Conservation (phyloP, 2,329 filamentous ascomycete genomes). For the Microcera coccophila region DNA sequence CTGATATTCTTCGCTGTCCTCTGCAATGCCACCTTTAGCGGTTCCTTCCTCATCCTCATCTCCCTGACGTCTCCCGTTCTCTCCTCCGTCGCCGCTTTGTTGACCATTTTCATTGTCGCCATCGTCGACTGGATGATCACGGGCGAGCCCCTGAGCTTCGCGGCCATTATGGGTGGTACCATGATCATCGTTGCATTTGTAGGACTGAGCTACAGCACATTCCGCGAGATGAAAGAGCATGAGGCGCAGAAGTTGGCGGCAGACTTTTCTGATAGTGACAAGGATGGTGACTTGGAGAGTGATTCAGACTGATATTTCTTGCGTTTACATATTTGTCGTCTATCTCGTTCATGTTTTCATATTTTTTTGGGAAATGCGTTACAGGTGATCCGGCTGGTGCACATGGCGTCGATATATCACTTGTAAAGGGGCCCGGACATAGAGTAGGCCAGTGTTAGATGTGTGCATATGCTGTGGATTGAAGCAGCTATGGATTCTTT, state of each 20-base stretch:
- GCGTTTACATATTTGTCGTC: too few species aligned
- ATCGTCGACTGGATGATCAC: conserved; percentile 85
- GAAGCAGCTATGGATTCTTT: conserved; percentile 1
- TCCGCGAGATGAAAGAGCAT: conserved; percentile 87
- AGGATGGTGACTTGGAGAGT: conserved; percentile 41
- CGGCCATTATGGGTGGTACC: conserved; percentile 75
- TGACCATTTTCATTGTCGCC: conserved; percentile 96
- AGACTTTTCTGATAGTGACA: conserved; percentile 46
- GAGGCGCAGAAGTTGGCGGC: conserved; percentile 54
- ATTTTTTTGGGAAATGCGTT: conserved; percentile 1
- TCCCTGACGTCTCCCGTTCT: conserved; percentile 89
- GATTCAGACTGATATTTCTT: conserved; percentile 21
- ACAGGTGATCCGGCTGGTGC: too few species aligned
- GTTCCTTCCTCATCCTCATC: conserved; percentile 88
- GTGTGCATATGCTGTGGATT: conserved; percentile 3
- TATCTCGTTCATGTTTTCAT: background rate
- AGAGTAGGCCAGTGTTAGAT: conserved; percentile 13
- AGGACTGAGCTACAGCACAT: conserved; percentile 88
- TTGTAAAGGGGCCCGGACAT: conserved; percentile 11
- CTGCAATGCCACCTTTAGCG: conserved; percentile 88
- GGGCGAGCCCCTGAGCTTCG: conserved; percentile 67
- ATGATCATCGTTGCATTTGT: conserved; percentile 85
- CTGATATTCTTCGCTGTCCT: conserved; percentile 77
- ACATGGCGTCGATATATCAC: background rate
- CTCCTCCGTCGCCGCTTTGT: conserved; percentile 83